Base-by-base conservation (phyloP, 495 filamentous ascomycete species). In the Penicillium macrosclerotiorum region DNA sequence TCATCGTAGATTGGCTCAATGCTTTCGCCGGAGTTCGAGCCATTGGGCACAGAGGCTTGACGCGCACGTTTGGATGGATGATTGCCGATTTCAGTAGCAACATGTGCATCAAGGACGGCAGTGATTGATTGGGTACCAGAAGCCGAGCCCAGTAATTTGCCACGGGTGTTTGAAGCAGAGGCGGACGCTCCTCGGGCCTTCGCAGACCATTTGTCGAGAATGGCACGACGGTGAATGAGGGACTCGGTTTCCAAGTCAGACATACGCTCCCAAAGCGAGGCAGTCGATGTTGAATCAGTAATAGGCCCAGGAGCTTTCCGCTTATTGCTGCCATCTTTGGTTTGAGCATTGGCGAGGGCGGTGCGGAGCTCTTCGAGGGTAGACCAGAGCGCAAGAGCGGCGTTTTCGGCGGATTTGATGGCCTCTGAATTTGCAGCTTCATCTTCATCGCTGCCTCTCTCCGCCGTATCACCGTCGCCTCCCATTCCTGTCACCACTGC, bases 361-460 rank as follows among this genome's bases (percentile, higher is more conserved):
- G 72, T 60, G 11, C 91, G 84, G 47, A 96, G 80, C 17, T 74
- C 75, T 55, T 90, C 84, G 20, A 98, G 76, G 1, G 84, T 83
- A 50, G 85, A 92, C 84, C 89, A 96, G 31, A 98, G 77, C 32
- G 83, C 83, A 18, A 96, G 66, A 0, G 90, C 93, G n/a, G 91
- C 91, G 14, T 79, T 76, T 69, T 97, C 93, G 7, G 91, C 94
- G 0, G 85, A 86, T 49, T 83, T 74, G 52, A 95, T 62, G 2
- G 68, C 70, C 33, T 76, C 62, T 3, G 65, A 66, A 23, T 72
- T 56, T 16, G 56, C 54, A 18, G 68, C 51, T 4, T 69, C 64
- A 6, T 61, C 53, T 2, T 82, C 75, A 3, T 60, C 53, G 1
- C 47, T 46, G 8, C 47, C 44, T 0, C 71, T 53, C 8, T 63